These are phyloP conservation scores for Zalaria sp. DNA, from an alignment of 2,329 filamentous ascomycete genomes.

Conservation along the genomic window DNA sequence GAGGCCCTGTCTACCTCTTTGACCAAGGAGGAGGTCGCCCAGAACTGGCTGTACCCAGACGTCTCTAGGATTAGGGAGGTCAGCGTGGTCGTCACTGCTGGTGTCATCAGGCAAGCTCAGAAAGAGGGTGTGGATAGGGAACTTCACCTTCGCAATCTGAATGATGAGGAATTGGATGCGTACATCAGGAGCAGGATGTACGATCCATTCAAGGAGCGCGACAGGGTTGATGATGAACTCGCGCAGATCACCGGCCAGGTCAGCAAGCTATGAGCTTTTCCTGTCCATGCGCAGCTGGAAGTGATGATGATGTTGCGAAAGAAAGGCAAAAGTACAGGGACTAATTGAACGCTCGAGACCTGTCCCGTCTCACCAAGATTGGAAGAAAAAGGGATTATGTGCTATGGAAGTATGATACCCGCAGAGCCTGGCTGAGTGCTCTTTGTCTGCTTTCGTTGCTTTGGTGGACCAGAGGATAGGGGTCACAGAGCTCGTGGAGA, in stretches of 20 bases:
- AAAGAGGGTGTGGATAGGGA: constrained; percentile 50
- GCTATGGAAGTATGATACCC: too few relatives aligned
- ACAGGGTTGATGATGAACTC: constrained; percentile 20
- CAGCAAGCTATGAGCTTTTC: background rate
- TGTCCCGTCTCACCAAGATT: too few relatives aligned
- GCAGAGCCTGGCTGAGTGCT: too few relatives aligned
- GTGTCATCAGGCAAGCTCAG: constrained; percentile 87
- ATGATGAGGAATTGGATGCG: constrained; percentile 55
- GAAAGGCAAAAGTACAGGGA: too few relatives aligned
- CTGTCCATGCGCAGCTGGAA: too few relatives aligned
- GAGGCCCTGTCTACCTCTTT: constrained; percentile 66
- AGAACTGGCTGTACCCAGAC: constrained; percentile 79
- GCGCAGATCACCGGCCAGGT: constrained; percentile 10
- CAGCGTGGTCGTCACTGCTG: constrained; percentile 69
- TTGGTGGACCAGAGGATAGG: too few relatives aligned
- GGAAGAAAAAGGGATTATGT: too few relatives aligned
- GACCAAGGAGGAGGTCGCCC: constrained; percentile 64
- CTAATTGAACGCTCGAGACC: too few relatives aligned
- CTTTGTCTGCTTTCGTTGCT: too few relatives aligned
- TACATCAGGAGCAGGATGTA: constrained; percentile 44
- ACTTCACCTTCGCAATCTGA: constrained; percentile 47
- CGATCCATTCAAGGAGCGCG: constrained; percentile 32
- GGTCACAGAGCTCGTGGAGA: too few relatives aligned
- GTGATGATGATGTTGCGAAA: too few relatives aligned
- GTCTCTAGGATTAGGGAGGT: constrained; percentile 88